Base-by-base conservation (phyloP, 1,284 basidiomycete species). In the Ceratobasidium sp. region DNA sequence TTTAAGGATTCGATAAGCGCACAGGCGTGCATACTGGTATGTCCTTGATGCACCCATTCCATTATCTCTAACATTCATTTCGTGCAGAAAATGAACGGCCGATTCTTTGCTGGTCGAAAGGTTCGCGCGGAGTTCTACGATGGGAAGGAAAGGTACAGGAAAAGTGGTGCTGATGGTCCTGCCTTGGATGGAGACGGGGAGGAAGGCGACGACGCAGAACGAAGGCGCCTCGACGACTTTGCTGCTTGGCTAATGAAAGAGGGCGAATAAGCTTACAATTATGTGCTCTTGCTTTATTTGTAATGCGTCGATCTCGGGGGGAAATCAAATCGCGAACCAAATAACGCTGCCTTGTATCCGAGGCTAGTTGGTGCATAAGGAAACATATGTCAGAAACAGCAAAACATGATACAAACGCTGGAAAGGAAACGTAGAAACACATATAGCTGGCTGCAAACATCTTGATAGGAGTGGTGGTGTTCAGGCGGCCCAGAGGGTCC, bases 1-100 rank as follows among this genome's bases (percentile, higher is more conserved):
- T 99, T 99, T 87, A 92, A 92, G 79, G 96, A 97, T 81, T 89
- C 94, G 5, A 83, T 95, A 2, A 92, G 95, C 75, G 97, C 97
- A 0, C 92, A 95, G 84, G 95, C 95, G 4, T 99, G 97, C 83
- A 88, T 99, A 13, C 79, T 95, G 77, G 96, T 95, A 82, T 82
- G 94, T 89, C 18, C 42, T 28, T 58, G 61, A 23, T 23, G 26
- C 58, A 51, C 67, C 53, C n/a, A 26, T 5, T 20, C 42, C 73
- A 40, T 20, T 6, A 18, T 75, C 15, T n/a, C 18, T 20, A 51
- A 49, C 49, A 49, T 69, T 4, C 23, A 18, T 78, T 23, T 15
- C 18, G 66, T 28, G 20, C 83, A 97, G 92, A 98, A 95, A 92
- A 99, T 99, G 97, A 91, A 98, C 82, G 95, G 95, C 1, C 90